Evolutionary conservation across 2,329 filamentous ascomycete species (phyloP).

Genomic region (Xylaria sp.): DNA sequence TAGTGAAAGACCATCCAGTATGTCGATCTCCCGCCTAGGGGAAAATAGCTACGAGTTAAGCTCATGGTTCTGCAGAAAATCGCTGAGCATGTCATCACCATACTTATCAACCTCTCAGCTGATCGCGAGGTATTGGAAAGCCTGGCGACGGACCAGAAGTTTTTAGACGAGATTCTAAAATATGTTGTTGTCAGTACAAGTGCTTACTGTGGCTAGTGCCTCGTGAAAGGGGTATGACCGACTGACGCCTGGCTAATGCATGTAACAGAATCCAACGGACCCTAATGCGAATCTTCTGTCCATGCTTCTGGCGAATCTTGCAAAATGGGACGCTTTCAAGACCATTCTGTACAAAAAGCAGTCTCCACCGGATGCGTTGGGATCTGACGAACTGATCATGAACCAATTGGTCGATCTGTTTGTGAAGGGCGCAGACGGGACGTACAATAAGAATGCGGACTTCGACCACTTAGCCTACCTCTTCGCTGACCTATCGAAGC

Average conservation of each 20-base stretch:
- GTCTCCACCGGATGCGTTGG: conserved; percentile 68
- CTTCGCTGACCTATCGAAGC: conserved; percentile 89
- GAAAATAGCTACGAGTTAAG: not conserved
- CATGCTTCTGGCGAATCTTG: conserved; percentile 92
- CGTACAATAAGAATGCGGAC: conserved; percentile 81
- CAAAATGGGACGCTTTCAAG: conserved; percentile 76
- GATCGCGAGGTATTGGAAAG: conserved; percentile 75
- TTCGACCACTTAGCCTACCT: conserved; percentile 94
- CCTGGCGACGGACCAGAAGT: conserved; percentile 77
- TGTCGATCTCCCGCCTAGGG: conserved; percentile 35
- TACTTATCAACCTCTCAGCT: conserved; percentile 82
- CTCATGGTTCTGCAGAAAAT: conserved; percentile 63
- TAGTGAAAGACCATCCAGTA: conserved; percentile 83
- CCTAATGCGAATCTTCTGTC: conserved; percentile 80
- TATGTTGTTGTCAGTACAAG: conserved; percentile 69
- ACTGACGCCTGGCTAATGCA: conserved; percentile 18
- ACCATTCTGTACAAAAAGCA: conserved; percentile 70
- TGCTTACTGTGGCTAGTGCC: not conserved
- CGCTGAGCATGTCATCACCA: conserved; percentile 88
- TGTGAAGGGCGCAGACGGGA: conserved; percentile 83
- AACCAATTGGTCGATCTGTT: conserved; percentile 96
- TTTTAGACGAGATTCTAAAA: conserved; percentile 72
- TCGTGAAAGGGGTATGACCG: not conserved
- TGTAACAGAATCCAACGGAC: conserved; percentile 67
- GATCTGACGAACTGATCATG: conserved; percentile 72